Evolutionary conservation across 768 basidiomycete species (phyloP).

Genomic region (Artomyces pyxidatus): DNA sequence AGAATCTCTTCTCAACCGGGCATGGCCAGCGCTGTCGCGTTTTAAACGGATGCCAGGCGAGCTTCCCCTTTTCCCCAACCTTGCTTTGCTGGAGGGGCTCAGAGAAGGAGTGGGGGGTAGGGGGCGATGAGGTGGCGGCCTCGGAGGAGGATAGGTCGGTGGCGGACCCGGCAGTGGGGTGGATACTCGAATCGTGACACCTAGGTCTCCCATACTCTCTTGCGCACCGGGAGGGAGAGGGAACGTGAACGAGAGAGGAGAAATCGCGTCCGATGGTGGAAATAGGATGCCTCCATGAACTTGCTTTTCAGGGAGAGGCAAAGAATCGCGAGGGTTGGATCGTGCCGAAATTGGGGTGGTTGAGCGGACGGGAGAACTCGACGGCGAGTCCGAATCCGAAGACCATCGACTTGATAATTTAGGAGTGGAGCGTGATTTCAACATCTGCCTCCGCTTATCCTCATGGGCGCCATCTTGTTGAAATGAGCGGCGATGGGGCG

Average conservation of each 20-base stretch:
- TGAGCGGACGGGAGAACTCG: not conserved
- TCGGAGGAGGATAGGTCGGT: conserved; percentile 9
- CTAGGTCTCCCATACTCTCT: not conserved
- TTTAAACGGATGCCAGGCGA: not conserved
- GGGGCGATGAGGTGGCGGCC: conserved; percentile 6
- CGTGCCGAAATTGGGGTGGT: not conserved
- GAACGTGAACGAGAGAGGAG: conserved; percentile 12
- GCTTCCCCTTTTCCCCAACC: not conserved
- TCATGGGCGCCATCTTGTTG: not conserved
- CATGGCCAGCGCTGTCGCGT: not conserved
- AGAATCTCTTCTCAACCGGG: not conserved
- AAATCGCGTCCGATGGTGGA: not conserved
- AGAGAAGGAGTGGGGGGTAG: conserved; percentile 3
- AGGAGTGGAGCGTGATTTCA: conserved; percentile 2
- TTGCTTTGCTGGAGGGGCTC: not conserved
- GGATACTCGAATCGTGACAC: conserved; percentile 6
- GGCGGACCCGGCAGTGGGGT: conserved; percentile 3
- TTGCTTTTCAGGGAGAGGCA: not conserved
- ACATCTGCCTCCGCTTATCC: not conserved
- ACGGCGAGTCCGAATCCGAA: conserved; percentile 1
- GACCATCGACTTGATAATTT: conserved; percentile 5
- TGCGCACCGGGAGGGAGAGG: conserved; percentile 9
- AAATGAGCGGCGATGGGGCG: not conserved
- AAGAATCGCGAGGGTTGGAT: conserved; percentile 1
- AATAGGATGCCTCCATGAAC: not conserved